Percentiles rank a stretch among this genome's conserved stretches.
Evolutionary conservation across 1,139 yeast genomes (phyloP).

Genomic region (Candida sp.): DNA sequence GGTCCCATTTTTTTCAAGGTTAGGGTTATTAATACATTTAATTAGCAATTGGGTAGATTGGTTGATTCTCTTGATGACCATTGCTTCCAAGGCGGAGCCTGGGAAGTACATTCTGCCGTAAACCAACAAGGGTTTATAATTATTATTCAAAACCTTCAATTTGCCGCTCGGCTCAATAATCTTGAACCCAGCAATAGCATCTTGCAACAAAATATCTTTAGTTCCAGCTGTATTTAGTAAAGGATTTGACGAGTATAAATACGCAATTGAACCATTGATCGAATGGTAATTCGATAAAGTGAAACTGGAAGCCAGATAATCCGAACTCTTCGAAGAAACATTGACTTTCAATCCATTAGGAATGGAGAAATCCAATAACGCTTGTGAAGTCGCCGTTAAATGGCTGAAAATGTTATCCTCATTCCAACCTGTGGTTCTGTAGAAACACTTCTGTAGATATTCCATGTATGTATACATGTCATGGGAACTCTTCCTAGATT

Average conservation of each 20-base stretch:
- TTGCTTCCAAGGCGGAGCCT: conserved; percentile 82
- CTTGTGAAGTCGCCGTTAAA: conserved; percentile 66
- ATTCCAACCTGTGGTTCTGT: conserved; percentile 70
- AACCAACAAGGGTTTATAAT: conserved; percentile 19
- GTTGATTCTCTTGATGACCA: conserved; percentile 68
- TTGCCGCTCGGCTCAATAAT: conserved; percentile 45
- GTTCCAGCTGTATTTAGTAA: conserved; percentile 52
- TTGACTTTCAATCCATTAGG: conserved; percentile 70
- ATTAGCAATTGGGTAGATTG: conserved; percentile 61
- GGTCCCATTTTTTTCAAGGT: conserved; percentile 51
- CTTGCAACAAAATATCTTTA: conserved; percentile 56
- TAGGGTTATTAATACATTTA: conserved; percentile 73
- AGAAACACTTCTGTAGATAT: conserved; percentile 70
- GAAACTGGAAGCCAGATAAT: conserved; percentile 71
- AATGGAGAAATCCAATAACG: conserved; percentile 68
- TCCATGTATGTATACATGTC: conserved; percentile 84
- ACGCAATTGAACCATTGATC: conserved; percentile 82
- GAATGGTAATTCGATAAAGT: conserved; percentile 65
- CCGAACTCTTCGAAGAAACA: conserved; percentile 70
- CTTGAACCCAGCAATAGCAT: conserved; percentile 76
- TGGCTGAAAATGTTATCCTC: conserved; percentile 73
- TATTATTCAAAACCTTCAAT: background rate
- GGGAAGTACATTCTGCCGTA: conserved; percentile 93
- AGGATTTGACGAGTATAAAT: conserved; percentile 67
- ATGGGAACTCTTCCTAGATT: background rate